Base-by-base conservation (phyloP, 2,329 filamentous ascomycete genomes). In the Ambrosiella beaveri region DNA sequence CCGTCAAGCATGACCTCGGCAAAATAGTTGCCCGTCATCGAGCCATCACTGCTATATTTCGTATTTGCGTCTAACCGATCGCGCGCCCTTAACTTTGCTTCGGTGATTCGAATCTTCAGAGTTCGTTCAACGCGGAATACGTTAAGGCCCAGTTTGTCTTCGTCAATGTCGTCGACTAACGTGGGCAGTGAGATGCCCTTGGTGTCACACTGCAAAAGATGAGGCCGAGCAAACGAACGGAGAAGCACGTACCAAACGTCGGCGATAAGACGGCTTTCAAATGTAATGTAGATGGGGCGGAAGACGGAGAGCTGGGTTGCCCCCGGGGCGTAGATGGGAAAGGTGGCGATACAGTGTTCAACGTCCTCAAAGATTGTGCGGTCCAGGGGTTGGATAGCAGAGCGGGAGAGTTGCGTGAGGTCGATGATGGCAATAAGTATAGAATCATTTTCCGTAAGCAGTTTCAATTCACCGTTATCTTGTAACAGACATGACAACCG, bases 211-310 rank as follows among this genome's bases (percentile, higher is more conserved):
- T 83, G 87, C 66, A 95, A 97, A 11, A 97, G 76, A 64, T 96
- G 89, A 0, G 93, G 91, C 51, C 95, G 84, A 0, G 91, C 88
- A 68, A 96, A 96, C 0, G 91, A 89, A 62, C 91, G 81, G 37
- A 98, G 70, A 8, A 98, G 74, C 6, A 95, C 90, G 65, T 95
- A 91, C 93, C 93, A 98, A 11, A 96, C 93, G 68, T 98, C 93
- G 65, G 94, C 95, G n/a, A 95, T 75, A 6, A 95, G 82, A 47
- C 90, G 80, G 35, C 81, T 90, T 64, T 97, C 91, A 50, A 96
- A 71, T 2, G 88, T 86, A 39, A 98, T 75, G 67, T 95, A 96
- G 40, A 97, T 83, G 0, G 93, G 91, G n/a, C 87, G 82, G 60
- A 88, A 83, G 36, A 91, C 79, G 6, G 85, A 85, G 58, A 91